Evolutionary conservation across 2,329 filamentous ascomycete species (phyloP).

Genomic region (Immersiporthe knoxdaviesiana): DNA sequence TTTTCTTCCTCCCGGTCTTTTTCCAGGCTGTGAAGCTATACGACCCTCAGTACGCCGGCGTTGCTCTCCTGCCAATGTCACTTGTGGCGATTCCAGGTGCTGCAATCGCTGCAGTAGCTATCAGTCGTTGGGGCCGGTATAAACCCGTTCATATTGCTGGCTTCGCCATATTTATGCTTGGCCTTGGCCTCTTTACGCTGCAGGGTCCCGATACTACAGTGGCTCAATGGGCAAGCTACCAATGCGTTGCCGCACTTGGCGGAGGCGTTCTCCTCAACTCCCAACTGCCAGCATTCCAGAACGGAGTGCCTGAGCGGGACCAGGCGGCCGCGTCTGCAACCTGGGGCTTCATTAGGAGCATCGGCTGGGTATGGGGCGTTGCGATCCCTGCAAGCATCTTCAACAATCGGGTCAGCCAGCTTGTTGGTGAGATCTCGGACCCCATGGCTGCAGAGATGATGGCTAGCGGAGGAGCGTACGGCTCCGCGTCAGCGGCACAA

Average conservation of each 20-base stretch:
- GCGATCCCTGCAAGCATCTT: conserved; percentile 49
- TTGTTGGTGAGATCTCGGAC: conserved; percentile 30
- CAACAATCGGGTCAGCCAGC: conserved; percentile 33
- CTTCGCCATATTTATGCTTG: conserved; percentile 44
- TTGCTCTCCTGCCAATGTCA: conserved; percentile 39
- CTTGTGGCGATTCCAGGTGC: conserved; percentile 38
- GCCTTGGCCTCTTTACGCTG: conserved; percentile 46
- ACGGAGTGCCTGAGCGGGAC: conserved; percentile 40
- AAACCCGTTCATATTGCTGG: conserved; percentile 34
- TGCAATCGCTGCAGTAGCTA: conserved; percentile 34
- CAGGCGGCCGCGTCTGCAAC: conserved; percentile 42
- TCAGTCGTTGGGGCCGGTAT: conserved; percentile 41
- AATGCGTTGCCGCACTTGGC: conserved; percentile 45
- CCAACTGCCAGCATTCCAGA: conserved; percentile 49
- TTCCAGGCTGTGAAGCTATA: conserved; percentile 29
- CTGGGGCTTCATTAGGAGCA: conserved; percentile 48
- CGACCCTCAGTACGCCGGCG: conserved; percentile 39
- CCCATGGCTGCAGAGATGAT: conserved; percentile 30
- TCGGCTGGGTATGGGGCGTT: conserved; percentile 51
- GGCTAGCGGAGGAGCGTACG: conserved; percentile 36
- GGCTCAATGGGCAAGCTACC: conserved; percentile 44
- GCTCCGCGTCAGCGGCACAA: conserved; percentile 35
- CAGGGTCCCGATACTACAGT: conserved; percentile 40
- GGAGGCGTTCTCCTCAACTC: conserved; percentile 48
- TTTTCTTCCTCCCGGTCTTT: conserved; percentile 23